phyloP scores from a whole-genome alignment of 73 alveolate genomes.

The Stentor roeselii region DNA sequence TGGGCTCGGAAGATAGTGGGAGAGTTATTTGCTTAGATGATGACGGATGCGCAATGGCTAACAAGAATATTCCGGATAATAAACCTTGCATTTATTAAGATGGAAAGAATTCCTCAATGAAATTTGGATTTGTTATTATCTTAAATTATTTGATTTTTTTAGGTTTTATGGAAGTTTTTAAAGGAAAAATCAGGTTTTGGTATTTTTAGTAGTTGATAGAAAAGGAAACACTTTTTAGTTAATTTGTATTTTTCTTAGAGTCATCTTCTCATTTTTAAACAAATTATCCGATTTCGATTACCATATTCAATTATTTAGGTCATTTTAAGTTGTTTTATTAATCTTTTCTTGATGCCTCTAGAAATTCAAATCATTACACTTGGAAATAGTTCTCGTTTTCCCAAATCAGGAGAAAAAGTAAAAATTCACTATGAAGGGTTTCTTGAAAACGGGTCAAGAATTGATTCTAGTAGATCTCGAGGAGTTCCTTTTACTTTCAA shows the following conservation, averaged over 20 bases:
- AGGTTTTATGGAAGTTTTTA: neutral
- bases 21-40: neutral
- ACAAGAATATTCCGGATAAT: neutral
- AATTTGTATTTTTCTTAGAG: too few relatives aligned
- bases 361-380: neutral
- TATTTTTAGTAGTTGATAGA: too few relatives aligned
- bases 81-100: neutral
- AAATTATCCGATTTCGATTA: too few relatives aligned
- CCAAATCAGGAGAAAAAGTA: neutral
- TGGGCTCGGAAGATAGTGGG: neutral
- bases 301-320: too few relatives aligned
- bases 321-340: too few relatives aligned
- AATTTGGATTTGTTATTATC: neutral
- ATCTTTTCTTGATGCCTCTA: too few relatives aligned
- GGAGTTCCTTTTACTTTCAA: neutral
- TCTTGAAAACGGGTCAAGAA: neutral
- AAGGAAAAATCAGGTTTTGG: too few relatives aligned
- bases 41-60: neutral
- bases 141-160: neutral
- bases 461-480: neutral
- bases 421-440: constrained; percentile 1
- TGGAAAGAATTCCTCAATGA: neutral
- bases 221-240: too few relatives aligned
- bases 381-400: neutral
- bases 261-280: too few relatives aligned